Conservation (phyloP, 1,284 basidiomycete genomes). For the Cryptococcus sp. region DNA sequence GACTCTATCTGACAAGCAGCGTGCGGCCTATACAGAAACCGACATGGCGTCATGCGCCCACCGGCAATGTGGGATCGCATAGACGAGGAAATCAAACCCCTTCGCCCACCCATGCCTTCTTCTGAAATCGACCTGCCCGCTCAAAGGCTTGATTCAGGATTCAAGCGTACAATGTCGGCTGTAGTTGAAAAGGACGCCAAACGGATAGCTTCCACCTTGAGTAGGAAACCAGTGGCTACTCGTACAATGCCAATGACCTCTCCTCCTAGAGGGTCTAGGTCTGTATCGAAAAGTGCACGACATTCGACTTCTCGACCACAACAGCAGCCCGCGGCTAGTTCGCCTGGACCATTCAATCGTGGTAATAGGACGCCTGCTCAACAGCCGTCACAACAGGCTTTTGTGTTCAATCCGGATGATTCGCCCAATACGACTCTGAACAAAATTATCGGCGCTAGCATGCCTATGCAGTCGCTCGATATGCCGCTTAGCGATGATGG, state of each 20-base stretch:
- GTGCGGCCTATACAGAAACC: constrained; percentile 47
- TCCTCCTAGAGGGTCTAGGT: constrained; percentile 20
- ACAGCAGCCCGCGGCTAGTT: constrained; percentile 17
- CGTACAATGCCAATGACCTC: constrained; percentile 30
- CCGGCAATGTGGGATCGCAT: constrained; percentile 37
- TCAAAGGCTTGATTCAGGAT: constrained; percentile 12
- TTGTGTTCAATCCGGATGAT: constrained; percentile 6
- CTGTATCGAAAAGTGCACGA: constrained; percentile 17
- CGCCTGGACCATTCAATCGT: too few species aligned
- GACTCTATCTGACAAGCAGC: constrained; percentile 16
- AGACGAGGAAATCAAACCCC: constrained; percentile 25
- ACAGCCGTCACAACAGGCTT: background rate
- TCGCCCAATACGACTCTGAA: constrained; percentile 15
- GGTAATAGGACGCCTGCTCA: constrained; percentile 15
- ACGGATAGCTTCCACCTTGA: constrained; percentile 27
- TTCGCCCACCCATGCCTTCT: constrained; percentile 10
- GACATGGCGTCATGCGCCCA: constrained; percentile 39
- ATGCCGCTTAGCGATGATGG: constrained; percentile 43
- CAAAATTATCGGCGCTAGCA: constrained; percentile 11
- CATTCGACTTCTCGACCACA: constrained; percentile 12
- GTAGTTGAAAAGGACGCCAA: constrained; percentile 39
- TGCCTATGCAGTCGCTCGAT: constrained; percentile 25
- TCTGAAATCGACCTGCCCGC: constrained; percentile 13
- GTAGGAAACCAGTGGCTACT: constrained; percentile 9
- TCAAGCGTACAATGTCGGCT: constrained; percentile 39